Percentiles rank a stretch among this genome's conserved stretches.
phyloP scores from a whole-genome alignment of 148 eudicot species.

The Vaccinium myrtillus region DNA sequence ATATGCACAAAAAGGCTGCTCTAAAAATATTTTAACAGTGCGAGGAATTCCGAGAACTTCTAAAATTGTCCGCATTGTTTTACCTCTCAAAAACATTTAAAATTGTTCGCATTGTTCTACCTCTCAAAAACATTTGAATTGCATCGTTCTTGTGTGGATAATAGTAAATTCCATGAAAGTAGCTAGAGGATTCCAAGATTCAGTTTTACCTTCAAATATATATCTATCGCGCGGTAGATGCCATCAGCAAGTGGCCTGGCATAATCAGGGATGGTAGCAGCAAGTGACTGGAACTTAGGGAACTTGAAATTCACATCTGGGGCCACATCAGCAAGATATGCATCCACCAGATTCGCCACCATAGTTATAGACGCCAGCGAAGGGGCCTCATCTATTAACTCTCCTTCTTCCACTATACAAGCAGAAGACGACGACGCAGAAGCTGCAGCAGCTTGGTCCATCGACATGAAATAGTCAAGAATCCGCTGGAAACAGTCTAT shows the following conservation, averaged over 20 bases:
- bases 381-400: constrained; percentile 31
- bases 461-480: constrained; percentile 53
- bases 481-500: constrained; percentile 73
- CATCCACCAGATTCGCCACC: constrained; percentile 71
- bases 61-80: not conserved
- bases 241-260: constrained; percentile 69
- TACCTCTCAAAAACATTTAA: not conserved
- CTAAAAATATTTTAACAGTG: not conserved
- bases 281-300: constrained; percentile 68
- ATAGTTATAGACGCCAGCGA: constrained; percentile 45
- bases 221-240: constrained; percentile 72
- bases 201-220: constrained; percentile 57
- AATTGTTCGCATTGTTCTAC: not conserved
- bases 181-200: not conserved
- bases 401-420: constrained; percentile 38
- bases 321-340: constrained; percentile 72
- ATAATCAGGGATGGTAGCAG: constrained; percentile 60
- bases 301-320: constrained; percentile 63
- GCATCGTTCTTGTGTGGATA: not conserved
- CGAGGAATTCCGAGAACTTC: not conserved
- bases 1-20: no score
- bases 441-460: constrained; percentile 28
- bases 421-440: constrained; percentile 42
- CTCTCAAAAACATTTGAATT: not conserved
- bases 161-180: not conserved